Evolutionary conservation across 768 basidiomycete genomes (phyloP).

Genomic region (Termitomyces bulborhizus): DNA sequence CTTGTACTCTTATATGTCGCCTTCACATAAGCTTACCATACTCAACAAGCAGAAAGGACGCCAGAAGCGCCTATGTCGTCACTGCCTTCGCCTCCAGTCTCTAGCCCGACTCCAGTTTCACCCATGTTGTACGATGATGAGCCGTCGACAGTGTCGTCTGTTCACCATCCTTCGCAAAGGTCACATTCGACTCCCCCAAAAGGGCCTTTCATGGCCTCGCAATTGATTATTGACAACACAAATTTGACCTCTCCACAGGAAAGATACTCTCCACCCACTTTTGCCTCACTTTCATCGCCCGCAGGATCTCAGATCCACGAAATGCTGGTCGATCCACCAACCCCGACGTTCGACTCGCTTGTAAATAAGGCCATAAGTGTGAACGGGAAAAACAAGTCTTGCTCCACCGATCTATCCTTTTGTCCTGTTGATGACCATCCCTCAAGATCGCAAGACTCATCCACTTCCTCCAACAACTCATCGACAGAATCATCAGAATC

Average conservation of each 20-base stretch:
- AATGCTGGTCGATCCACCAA: slow-evolving; percentile 9
- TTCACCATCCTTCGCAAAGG: neutral
- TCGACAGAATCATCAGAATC: neutral
- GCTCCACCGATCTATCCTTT: neutral
- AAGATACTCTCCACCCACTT: slow-evolving; percentile 14
- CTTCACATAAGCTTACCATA: neutral
- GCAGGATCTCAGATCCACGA: slow-evolving; percentile 7
- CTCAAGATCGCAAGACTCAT: slow-evolving; percentile 15
- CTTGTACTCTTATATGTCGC: too few species aligned
- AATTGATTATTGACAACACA: neutral
- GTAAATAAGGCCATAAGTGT: slow-evolving; percentile 9
- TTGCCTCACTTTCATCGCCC: slow-evolving; percentile 22
- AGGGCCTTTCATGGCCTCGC: neutral
- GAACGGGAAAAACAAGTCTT: neutral
- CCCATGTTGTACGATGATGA: slow-evolving; percentile 1
- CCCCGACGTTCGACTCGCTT: slow-evolving; percentile 15
- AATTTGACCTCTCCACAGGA: neutral
- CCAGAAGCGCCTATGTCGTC: slow-evolving; percentile 17
- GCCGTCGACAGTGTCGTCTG: neutral
- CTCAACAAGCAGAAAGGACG: neutral
- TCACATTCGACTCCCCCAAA: neutral
- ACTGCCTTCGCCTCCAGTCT: slow-evolving; percentile 27
- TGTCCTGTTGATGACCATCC: neutral
- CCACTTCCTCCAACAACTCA: slow-evolving; percentile 18
- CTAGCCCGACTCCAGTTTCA: slow-evolving; percentile 20